Conservation (phyloP, 2,329 filamentous ascomycete species). For the Dactylellina cionopaga region DNA sequence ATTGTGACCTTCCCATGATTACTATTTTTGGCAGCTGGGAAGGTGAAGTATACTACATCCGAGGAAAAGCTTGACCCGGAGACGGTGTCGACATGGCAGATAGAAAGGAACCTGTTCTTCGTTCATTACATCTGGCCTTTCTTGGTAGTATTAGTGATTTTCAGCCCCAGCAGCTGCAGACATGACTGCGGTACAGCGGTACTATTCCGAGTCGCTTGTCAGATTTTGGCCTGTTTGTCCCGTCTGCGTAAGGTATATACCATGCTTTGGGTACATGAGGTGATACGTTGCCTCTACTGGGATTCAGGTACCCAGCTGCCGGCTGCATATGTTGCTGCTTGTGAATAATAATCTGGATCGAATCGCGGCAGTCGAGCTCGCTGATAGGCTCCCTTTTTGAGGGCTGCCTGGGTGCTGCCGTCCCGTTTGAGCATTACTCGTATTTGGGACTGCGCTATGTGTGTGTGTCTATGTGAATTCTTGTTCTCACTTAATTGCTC, state of each 20-base stretch:
- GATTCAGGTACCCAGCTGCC: too few species aligned
- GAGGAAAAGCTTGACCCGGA: slow-evolving; percentile 4
- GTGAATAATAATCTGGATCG: background rate
- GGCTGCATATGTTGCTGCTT: too few species aligned
- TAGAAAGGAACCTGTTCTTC: too few species aligned
- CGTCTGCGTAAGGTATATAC: too few species aligned
- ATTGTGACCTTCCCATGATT: too few species aligned
- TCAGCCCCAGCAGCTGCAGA: slow-evolving; percentile 3
- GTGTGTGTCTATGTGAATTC: too few species aligned
- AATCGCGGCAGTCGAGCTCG: slow-evolving; percentile 1
- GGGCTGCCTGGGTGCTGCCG: slow-evolving; percentile 10
- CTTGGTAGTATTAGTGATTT: background rate
- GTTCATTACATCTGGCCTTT: slow-evolving; percentile 3
- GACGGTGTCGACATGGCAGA: background rate
- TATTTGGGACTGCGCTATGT: too few species aligned
- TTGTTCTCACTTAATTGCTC: slow-evolving; percentile 13
- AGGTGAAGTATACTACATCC: background rate
- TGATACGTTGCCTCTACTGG: too few species aligned
- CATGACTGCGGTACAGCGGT: too few species aligned
- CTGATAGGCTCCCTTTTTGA: slow-evolving; percentile 24
- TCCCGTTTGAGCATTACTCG: slow-evolving; percentile 28
- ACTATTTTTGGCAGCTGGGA: background rate
- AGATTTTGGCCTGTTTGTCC: background rate
- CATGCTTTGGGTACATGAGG: too few species aligned
- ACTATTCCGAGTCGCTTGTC: too few species aligned